These are phyloP conservation scores for Polygonum aviculare DNA, from an alignment of 148 eudicot species.

Conservation along the genomic window DNA sequence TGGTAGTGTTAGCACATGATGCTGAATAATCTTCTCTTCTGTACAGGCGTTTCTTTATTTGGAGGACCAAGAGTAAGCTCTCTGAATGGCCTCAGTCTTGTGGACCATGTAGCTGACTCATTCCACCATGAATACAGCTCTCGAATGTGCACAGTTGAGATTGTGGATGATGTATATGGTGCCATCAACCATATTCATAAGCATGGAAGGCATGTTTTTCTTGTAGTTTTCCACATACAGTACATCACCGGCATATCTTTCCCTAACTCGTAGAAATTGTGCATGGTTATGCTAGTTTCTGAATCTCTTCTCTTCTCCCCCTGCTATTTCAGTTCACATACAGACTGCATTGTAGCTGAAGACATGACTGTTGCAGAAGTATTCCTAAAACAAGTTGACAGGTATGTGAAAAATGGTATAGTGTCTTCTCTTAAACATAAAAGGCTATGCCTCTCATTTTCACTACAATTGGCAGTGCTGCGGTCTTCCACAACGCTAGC, in stretches of 20 bases:
- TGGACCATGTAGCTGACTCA: conserved; percentile 38
- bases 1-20: not conserved
- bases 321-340: conserved; percentile 62
- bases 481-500: conserved; percentile 96
- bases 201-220: conserved; percentile 68
- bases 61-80: conserved; percentile 83
- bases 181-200: conserved; percentile 89
- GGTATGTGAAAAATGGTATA: conserved; percentile 28
- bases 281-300: not conserved
- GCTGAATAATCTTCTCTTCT: not conserved
- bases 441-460: not conserved
- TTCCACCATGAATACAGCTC: conserved; percentile 84
- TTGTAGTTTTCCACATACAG: not conserved
- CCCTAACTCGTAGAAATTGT: not conserved
- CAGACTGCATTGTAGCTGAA: conserved; percentile 80
- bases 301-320: not conserved
- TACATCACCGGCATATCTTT: not conserved
- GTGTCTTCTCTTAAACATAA: not conserved
- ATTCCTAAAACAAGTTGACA: conserved; percentile 83
- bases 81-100: conserved; percentile 39
- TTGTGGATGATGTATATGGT: conserved; percentile 77
- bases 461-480: conserved; percentile 52
- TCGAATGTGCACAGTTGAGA: conserved; percentile 84
- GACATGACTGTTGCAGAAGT: conserved; percentile 56
- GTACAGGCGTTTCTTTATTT: conserved; percentile 58